A percentile compares a stretch with the other conserved stretches of the same genome.
phyloP scores from a whole-genome alignment of 208 protist species.

The Trypanosoma caninum region DNA sequence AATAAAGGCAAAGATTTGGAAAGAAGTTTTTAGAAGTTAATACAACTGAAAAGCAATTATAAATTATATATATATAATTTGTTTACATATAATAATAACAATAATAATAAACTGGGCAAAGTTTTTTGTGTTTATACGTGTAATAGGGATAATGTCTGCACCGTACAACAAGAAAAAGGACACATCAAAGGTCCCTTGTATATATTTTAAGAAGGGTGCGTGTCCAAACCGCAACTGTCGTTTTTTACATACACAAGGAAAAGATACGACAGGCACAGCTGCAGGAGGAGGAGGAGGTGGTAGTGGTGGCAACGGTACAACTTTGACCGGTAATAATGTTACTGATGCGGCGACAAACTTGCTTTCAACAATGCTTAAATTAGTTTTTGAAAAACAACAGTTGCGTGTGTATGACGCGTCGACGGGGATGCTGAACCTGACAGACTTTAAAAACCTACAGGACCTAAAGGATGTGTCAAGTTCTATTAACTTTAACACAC shows the following conservation, averaged over 20 bases:
- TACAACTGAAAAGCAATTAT: not conserved
- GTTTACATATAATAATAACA: not conserved
- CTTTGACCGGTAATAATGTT: constrained; percentile 6
- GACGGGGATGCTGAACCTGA: constrained; percentile 54
- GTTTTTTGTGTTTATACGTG: not conserved
- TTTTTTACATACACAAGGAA: constrained; percentile 63
- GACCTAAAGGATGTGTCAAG: constrained; percentile 53
- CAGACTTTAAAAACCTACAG: constrained; percentile 32
- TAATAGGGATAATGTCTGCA: constrained; percentile 23
- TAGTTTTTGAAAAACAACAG: constrained; percentile 89
- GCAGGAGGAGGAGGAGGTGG: constrained; percentile 12
- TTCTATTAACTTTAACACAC: constrained; percentile 85
- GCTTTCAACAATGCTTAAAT: constrained; percentile 75
- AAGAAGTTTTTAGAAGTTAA: too few relatives aligned
- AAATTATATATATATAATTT: not conserved
- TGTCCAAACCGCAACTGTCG: constrained; percentile 73
- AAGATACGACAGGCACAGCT: constrained; percentile 16
- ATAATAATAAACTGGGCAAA: not conserved
- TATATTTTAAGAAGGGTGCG: constrained; percentile 63
- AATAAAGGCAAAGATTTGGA: not conserved
- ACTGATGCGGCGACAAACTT: constrained; percentile 31
- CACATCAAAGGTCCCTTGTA: constrained; percentile 41
- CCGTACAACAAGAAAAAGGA: constrained; percentile 75
- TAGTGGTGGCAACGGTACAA: too few relatives aligned
- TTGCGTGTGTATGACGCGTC: constrained; percentile 52